These are phyloP conservation scores for Avena atlantica DNA, from an alignment of 176 grass and related monocot species.

Conservation along the genomic window DNA sequence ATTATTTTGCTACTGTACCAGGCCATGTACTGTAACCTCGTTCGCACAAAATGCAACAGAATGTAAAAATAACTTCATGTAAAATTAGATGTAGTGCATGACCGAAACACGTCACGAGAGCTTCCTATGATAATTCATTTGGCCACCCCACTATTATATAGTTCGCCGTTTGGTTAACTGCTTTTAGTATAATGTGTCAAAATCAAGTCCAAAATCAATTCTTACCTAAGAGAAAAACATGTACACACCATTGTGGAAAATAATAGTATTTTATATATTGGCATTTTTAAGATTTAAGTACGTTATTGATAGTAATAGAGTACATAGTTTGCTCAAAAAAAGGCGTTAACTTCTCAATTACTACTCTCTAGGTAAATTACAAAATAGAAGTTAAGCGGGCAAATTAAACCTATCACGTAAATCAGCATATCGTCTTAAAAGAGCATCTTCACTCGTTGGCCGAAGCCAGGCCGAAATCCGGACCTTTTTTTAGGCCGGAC, in stretches of 20 bases:
- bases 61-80: neutral
- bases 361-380: neutral
- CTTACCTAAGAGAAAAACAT: neutral
- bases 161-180: neutral
- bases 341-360: neutral
- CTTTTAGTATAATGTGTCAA: neutral
- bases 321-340: neutral
- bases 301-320: neutral
- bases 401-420: neutral
- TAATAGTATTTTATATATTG: neutral
- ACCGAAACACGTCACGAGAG: neutral
- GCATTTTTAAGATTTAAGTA: neutral
- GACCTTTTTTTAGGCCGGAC: too few relatives aligned
- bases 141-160: too few relatives aligned
- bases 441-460: too few relatives aligned
- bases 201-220: neutral
- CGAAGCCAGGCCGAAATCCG: too few relatives aligned
- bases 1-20: neutral
- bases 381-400: neutral
- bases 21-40: constrained; percentile 1
- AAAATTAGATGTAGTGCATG: neutral
- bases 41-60: neutral
- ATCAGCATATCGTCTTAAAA: neutral
- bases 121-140: too few relatives aligned
- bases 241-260: neutral